Evolutionary conservation across 78 protist genomes (phyloP), one percentile per base, ranked within the genome.

Genomic region (Dictyostelium brefeldianum): DNA sequence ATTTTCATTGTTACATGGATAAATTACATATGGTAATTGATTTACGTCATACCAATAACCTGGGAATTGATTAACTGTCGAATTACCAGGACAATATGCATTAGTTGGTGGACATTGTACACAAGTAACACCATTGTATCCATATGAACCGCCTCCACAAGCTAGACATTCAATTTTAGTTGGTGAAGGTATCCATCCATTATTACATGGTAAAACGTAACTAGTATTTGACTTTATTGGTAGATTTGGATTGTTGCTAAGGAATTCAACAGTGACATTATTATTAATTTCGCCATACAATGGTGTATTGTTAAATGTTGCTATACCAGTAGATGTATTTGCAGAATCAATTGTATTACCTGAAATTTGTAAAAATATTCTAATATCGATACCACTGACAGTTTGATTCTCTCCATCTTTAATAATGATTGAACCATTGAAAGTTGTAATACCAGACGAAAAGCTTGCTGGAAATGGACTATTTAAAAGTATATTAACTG

Each of bases 31-130:
- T 47, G 91, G 91, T 27, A n/a, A 25, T 31, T 67, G 43, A 62
- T 62, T 22, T 10, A 25, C 3, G 27, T 84, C 82, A 27, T 53
- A 84, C 91, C 91, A 84, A 20, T 77, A 84, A n/a, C 91, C 91
- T 9, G 48, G 56, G 5, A 25, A 9, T 10, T 46, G 17, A 3
- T 10, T 17, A 3, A 84, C 73, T 14, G 43, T 0, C 0, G 27
- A 5, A 27, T 74, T 82, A n/a, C 82, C 91, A 2, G 65, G 81
- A 29, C 91, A 84, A n/a, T 22, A n/a, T 18, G 91, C 81, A 47
- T 84, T 47, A 29, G 18, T 18, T 36, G 67, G 67, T 27, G 91
- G 91, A 51, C 93, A 87, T 77, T 77, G 65, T 15, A 64, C 14
- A 51, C 85, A 77, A 22, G 64, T 87, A 7, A 43, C 22, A 17